A percentile compares a stretch with the other conserved stretches of the same genome.
phyloP scores from a whole-genome alignment of 169 alveolate genomes.

The Ophryocystis elektroscirrha region DNA sequence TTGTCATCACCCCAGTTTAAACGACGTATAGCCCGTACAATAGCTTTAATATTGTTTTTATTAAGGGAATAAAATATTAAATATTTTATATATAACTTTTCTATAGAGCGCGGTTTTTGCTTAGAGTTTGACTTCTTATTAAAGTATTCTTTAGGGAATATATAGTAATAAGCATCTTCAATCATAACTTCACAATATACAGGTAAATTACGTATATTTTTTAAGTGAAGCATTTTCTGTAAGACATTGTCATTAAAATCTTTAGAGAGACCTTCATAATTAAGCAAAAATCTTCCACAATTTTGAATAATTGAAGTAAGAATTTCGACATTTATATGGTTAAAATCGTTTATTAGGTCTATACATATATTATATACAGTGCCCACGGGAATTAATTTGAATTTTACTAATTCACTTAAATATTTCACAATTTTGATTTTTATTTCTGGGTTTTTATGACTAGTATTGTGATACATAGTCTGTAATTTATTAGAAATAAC shows the following conservation, averaged over 20 bases:
- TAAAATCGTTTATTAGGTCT: conserved; percentile 4
- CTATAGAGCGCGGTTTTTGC: not conserved
- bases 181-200: not conserved
- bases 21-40: too few relatives aligned
- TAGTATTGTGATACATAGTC: too few relatives aligned
- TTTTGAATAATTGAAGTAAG: not conserved
- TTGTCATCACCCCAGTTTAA: too few relatives aligned
- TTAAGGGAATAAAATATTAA: conserved; percentile 2
- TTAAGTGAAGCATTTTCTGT: conserved; percentile 2
- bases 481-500: too few relatives aligned
- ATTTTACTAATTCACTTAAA: conserved; percentile 1
- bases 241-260: conserved; percentile 1
- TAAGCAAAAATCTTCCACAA: conserved; percentile 9
- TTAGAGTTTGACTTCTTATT: not conserved
- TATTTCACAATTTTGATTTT: conserved; percentile 1
- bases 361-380: not conserved
- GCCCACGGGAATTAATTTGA: conserved; percentile 6
- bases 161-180: conserved; percentile 1
- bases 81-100: not conserved
- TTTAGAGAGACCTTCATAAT: not conserved
- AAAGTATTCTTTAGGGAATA: not conserved
- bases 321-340: conserved; percentile 4
- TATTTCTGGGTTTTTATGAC: too few relatives aligned
- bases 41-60: too few relatives aligned
- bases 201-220: not conserved